These are phyloP conservation scores for Tetradesmus lagerheimii DNA, from an alignment of 139 green algal species.

Conservation along the genomic window DNA sequence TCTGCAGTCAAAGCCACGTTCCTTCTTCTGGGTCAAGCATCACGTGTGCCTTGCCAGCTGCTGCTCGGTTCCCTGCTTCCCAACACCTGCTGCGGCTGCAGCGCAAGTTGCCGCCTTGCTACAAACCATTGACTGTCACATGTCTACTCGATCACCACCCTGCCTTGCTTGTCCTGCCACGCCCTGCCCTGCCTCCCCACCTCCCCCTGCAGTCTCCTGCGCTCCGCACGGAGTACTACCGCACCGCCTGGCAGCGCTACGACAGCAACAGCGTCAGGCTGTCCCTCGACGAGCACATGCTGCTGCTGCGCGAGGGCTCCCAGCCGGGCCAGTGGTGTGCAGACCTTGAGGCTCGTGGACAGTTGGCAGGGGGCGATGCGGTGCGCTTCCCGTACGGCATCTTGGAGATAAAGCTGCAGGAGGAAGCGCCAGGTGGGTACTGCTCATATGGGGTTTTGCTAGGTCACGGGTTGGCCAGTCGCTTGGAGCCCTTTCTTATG, in stretches of 20 bases:
- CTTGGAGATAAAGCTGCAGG: constrained; percentile 91
- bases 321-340: constrained; percentile 57
- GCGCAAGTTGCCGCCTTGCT: too few relatives aligned
- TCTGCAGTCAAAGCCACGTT: too few relatives aligned
- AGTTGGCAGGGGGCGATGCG: constrained; percentile 47
- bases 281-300: constrained; percentile 81
- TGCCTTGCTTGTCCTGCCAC: not conserved
- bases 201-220: constrained; percentile 60
- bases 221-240: constrained; percentile 79
- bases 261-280: constrained; percentile 78
- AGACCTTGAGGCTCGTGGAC: constrained; percentile 26
- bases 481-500: too few relatives aligned
- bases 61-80: too few relatives aligned
- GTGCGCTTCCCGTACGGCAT: constrained; percentile 86
- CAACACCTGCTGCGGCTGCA: too few relatives aligned
- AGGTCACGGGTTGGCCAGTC: too few relatives aligned
- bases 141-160: too few relatives aligned
- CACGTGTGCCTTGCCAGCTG: too few relatives aligned
- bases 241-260: constrained; percentile 81
- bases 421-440: constrained; percentile 68
- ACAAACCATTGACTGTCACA: too few relatives aligned
- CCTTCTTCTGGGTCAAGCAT: too few relatives aligned
- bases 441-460: constrained; percentile 52
- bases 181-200: not conserved
- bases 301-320: constrained; percentile 64